Base-by-base conservation (phyloP, 2,329 filamentous ascomycete species). In the Aspergillus sp. region DNA sequence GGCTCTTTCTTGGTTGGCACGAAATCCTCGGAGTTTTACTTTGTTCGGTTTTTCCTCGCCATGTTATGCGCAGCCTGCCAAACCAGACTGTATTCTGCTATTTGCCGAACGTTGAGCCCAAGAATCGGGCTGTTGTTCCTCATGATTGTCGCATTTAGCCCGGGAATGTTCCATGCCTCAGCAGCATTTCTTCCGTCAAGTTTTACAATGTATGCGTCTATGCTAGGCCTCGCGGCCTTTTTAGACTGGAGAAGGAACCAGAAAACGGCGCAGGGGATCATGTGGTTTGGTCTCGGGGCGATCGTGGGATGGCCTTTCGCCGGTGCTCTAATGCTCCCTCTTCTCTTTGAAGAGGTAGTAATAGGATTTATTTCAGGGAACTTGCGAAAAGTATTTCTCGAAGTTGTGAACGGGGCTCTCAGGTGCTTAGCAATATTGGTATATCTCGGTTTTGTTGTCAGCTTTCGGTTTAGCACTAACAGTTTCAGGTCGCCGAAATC, bases 221-320 rank as follows among this genome's bases (percentile, higher is more conserved):
- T 95, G 82, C 80, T 98, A 7, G 95, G 93, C 11, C 85, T 92
- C 55, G 85, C 92, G 1, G 87, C 91, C 0, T 99, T 98, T 74
- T 89, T 99, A 84, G 90, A 96, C 75, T 95, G 90, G 88, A 84
- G 84, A 39, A 88, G 87, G 19, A 90, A 91, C 0, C 79, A 92
- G 46, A 90, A 88, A 73, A 96, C 91, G 0, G 87, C 90, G 0
- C 83, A 86, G 69, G 95, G 91, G 39, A 91, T 99, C 60, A 89
- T 90, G 75, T 97, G 91, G 88, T 96, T 98, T 70, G 91, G 90
- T 14, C 78, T 91, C 8, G 95, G 91, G 33, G 90, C 89, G 7
- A 82, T 96, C 41, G 78, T 99, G 9, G 95, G 95, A 0, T 99
- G 95, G 95, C 95, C 95, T 0, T 99, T 99, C 77, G 88, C 92